Evolutionary conservation across 208 protist species (phyloP).

Genomic region (Leishmania lainsoni): DNA sequence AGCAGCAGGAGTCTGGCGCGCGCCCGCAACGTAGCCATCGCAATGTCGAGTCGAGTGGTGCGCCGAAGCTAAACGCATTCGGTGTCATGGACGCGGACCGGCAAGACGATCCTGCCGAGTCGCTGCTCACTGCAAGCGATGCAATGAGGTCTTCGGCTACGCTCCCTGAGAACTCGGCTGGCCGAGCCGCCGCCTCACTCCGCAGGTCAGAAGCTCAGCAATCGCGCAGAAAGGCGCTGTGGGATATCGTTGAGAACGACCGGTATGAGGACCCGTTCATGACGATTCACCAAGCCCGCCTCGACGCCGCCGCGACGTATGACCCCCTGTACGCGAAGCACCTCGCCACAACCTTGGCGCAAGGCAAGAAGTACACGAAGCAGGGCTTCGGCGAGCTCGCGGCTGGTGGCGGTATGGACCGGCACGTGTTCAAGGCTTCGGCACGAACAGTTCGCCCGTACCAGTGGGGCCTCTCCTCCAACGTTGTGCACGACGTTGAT

Average conservation of each 20-base stretch:
- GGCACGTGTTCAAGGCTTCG: conserved; percentile 58
- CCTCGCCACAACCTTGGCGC: conserved; percentile 52
- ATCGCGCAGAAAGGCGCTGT: conserved; percentile 50
- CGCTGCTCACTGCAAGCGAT: conserved; percentile 4
- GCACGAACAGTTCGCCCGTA: conserved; percentile 36
- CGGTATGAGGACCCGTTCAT: conserved; percentile 78
- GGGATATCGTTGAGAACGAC: conserved; percentile 60
- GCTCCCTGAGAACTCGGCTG: background rate
- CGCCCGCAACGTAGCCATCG: conserved; percentile 9
- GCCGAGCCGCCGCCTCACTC: background rate
- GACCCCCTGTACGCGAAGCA: conserved; percentile 64
- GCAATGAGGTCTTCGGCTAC: background rate
- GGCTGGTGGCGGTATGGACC: conserved; percentile 75
- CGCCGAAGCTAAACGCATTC: conserved; percentile 46
- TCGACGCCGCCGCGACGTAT: conserved; percentile 75
- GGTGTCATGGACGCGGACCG: conserved; percentile 71
- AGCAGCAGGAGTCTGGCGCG: conserved; percentile 13
- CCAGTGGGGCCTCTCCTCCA: conserved; percentile 62
- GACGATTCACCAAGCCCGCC: conserved; percentile 83
- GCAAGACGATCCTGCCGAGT: conserved; percentile 12
- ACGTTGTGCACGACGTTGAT: conserved; percentile 73
- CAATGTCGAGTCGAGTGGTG: background rate
- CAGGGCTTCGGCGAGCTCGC: conserved; percentile 67
- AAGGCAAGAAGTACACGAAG: conserved; percentile 69
- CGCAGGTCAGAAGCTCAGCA: background rate